A percentile compares a stretch with the other conserved stretches of the same genome.
Evolutionary conservation across 768 basidiomycete species (phyloP).

Genomic region (Boletus insuetus): DNA sequence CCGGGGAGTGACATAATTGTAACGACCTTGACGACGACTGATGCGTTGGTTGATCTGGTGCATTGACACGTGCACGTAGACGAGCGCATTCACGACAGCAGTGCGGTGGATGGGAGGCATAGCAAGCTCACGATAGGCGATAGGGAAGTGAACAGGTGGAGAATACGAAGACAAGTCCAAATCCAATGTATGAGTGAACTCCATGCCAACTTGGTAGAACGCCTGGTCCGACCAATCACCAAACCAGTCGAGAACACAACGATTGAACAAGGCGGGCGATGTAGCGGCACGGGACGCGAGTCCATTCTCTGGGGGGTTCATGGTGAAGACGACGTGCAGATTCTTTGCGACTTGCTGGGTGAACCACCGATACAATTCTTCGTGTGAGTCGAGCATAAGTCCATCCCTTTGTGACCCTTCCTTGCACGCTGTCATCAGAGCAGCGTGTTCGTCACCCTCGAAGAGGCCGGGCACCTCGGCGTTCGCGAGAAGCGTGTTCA

Average conservation of each 20-base stretch:
- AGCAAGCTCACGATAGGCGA: conserved; percentile 79
- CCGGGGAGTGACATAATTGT: conserved; percentile 94
- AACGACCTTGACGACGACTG: conserved; percentile 89
- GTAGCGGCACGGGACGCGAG: conserved; percentile 95
- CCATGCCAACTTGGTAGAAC: conserved; percentile 96
- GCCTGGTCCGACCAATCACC: conserved; percentile 99
- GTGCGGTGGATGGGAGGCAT: conserved; percentile 88
- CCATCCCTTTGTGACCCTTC: conserved; percentile 99
- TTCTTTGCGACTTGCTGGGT: conserved; percentile 98
- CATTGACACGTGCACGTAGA: conserved; percentile 86
- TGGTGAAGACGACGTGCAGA: conserved; percentile 97
- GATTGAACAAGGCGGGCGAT: conserved; percentile 97
- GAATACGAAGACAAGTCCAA: conserved; percentile 82
- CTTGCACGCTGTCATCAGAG: conserved; percentile 98
- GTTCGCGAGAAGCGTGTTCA: conserved; percentile 98
- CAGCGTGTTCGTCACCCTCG: conserved; percentile 98
- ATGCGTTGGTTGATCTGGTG: conserved; percentile 87
- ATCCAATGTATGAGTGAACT: conserved; percentile 93
- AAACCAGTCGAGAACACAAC: conserved; percentile 99
- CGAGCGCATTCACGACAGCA: conserved; percentile 91
- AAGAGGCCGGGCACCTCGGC: conserved; percentile 99
- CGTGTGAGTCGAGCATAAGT: conserved; percentile 95
- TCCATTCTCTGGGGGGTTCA: conserved; percentile 97
- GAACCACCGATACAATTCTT: conserved; percentile 98
- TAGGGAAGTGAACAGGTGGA: conserved; percentile 81